Evolutionary conservation across 2,329 filamentous ascomycete species (phyloP), one percentile per base, ranked within the genome.

Genomic region (Aspergillus quadrilineatus): DNA sequence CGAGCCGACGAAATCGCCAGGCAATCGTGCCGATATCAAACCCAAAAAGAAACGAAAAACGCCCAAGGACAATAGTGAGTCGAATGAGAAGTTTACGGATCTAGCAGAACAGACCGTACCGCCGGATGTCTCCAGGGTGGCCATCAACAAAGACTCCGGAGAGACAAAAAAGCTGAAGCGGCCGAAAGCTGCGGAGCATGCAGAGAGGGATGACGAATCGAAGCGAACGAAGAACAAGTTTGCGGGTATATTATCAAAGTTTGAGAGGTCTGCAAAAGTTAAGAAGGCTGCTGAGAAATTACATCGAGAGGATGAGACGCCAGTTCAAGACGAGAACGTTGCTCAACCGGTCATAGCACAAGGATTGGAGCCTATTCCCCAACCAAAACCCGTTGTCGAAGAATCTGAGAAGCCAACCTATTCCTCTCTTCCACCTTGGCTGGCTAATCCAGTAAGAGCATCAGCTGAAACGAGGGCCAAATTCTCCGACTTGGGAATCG

Each of bases 311-410:
- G 50, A 64, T 8, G 44, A 56, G 12, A 50, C 58, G 26, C 41
- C 52, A 17, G 37, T 51, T 17, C 56, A 36, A 28, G 56, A 45
- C 12, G 34, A 49, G 43, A 54, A 46, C 48, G 55, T 60, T 29
- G 66, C 65, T 12, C 68, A 72, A 56, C 64, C 72, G 37, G 66
- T 75, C 6, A 60, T 71, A 53, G 70, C 70, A 9, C 60, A 73
- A 69, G 90, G 90, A 22, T 79, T 97, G 0, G 85, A 89, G 55
- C 92, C 91, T 6, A 79, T 96, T 17, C 92, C 92, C 6, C 92
- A 96, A 64, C 92, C 71, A 17, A 69, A 71, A 51, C 84, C 83
- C 0, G 79, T 85, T 1, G 76, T 80, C 1, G 81, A 86, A 45
- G 75, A 82, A 30, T 77, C 78, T 1, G 80, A 83, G 50, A 81